Conservation (phyloP, 2,329 filamentous ascomycete species). For the Colletotrichum limetticola region DNA sequence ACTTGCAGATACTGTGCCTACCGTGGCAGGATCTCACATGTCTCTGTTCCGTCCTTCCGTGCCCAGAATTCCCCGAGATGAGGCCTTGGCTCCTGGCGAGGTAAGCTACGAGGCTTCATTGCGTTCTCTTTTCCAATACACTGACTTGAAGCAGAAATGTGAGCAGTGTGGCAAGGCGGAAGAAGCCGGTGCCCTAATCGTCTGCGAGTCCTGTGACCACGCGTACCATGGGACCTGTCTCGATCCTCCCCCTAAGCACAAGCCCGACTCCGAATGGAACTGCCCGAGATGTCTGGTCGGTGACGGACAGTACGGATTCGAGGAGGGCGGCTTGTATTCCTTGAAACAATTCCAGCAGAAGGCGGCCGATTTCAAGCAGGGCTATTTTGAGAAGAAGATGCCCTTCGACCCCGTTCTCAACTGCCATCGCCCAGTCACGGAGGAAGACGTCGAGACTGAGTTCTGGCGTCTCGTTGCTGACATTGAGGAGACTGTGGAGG, state of each 20-base stretch:
- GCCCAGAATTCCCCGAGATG: conserved; percentile 71
- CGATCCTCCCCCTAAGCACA: conserved; percentile 82
- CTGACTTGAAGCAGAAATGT: conserved; percentile 69
- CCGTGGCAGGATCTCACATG: conserved; percentile 97
- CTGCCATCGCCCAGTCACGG: conserved; percentile 82
- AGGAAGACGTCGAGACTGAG: conserved; percentile 95
- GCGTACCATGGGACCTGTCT: conserved; percentile 89
- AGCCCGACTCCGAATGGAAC: conserved; percentile 92
- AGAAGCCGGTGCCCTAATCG: conserved; percentile 74
- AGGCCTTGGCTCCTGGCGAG: conserved; percentile 57
- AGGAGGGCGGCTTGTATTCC: conserved; percentile 96
- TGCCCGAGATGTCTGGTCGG: conserved; percentile 95
- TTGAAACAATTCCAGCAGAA: conserved; percentile 96
- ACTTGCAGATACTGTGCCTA: conserved; percentile 72
- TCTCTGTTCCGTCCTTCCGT: conserved; percentile 87
- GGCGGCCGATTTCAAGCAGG: conserved; percentile 93
- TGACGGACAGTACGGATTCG: conserved; percentile 96
- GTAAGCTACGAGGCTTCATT: conserved; percentile 39
- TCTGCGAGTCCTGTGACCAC: conserved; percentile 93
- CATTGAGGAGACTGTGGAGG: conserved; percentile 94
- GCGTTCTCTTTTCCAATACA: conserved; percentile 17
- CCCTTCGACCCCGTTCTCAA: conserved; percentile 87
- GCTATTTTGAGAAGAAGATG: conserved; percentile 92
- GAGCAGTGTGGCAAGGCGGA: conserved; percentile 87
- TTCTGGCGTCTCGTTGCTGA: conserved; percentile 97